phyloP scores from a whole-genome alignment of 2,329 filamentous ascomycete species.

The Pseudogymnoascus sp. region DNA sequence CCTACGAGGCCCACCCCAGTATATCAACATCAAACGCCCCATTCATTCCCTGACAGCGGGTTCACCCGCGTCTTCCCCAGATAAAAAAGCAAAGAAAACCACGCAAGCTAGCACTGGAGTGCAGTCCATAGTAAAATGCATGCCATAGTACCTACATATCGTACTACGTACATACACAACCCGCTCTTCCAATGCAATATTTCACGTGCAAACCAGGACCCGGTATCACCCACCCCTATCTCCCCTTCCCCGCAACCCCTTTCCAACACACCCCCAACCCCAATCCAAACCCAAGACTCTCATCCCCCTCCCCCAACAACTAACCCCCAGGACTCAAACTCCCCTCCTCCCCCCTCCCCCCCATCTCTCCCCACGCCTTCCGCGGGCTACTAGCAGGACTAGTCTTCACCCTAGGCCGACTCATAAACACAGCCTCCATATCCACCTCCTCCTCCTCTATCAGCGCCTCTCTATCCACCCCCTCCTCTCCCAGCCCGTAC shows the following conservation, averaged over 20 bases:
- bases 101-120: background rate
- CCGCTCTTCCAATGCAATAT: background rate
- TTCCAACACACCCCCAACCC: background rate
- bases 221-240: background rate
- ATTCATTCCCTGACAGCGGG: background rate
- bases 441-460: conserved; percentile 58
- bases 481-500: background rate
- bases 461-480: conserved; percentile 47
- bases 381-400: conserved; percentile 46
- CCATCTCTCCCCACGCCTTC: conserved; percentile 13
- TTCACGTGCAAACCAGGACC: background rate
- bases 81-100: background rate
- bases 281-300: background rate
- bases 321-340: background rate
- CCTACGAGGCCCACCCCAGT: background rate
- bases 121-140: background rate
- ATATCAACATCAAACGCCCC: background rate
- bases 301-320: no score
- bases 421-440: conserved; percentile 77
- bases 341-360: background rate
- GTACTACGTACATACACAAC: background rate
- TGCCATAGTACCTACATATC: no score
- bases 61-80: background rate
- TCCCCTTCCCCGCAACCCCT: background rate
- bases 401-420: conserved; percentile 67